Conservation (phyloP, 202 grass and related monocot species). For the Panicum hallii region DNA sequence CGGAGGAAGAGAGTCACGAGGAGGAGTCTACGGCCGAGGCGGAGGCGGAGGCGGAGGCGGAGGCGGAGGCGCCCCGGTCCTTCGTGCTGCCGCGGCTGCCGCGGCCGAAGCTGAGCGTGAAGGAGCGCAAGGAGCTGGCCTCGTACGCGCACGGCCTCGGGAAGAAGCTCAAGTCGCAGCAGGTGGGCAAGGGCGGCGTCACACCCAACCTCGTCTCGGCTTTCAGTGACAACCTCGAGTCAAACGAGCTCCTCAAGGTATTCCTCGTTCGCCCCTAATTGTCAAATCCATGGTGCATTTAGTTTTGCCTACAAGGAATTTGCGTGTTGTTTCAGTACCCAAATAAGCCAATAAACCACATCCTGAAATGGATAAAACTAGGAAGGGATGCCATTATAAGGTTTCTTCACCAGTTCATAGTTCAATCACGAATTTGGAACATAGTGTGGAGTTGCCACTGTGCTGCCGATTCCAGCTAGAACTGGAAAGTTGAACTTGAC, state of each 20-base stretch:
- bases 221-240: conserved; percentile 81
- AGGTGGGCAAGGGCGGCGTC: conserved; percentile 89
- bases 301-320: not conserved
- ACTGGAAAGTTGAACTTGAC: not conserved
- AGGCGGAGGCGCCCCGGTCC: conserved; percentile 9
- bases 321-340: not conserved
- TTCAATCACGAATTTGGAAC: conserved; percentile 1
- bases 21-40: not conserved
- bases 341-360: not conserved
- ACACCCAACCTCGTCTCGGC: conserved; percentile 69
- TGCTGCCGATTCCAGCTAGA: not conserved
- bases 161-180: conserved; percentile 93
- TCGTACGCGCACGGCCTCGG: conserved; percentile 89
- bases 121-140: conserved; percentile 95
- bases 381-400: not conserved
- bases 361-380: not conserved
- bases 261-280: not conserved
- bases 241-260: conserved; percentile 98
- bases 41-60: conserved; percentile 15
- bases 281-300: not conserved
- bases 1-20: conserved; percentile 36
- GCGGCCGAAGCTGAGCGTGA: conserved; percentile 74
- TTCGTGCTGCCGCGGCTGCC: conserved; percentile 58
- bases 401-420: not conserved
- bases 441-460: not conserved